Base-by-base conservation (phyloP, 371 early-diverging fungal genomes). In the Zopfochytrium polystomum region DNA sequence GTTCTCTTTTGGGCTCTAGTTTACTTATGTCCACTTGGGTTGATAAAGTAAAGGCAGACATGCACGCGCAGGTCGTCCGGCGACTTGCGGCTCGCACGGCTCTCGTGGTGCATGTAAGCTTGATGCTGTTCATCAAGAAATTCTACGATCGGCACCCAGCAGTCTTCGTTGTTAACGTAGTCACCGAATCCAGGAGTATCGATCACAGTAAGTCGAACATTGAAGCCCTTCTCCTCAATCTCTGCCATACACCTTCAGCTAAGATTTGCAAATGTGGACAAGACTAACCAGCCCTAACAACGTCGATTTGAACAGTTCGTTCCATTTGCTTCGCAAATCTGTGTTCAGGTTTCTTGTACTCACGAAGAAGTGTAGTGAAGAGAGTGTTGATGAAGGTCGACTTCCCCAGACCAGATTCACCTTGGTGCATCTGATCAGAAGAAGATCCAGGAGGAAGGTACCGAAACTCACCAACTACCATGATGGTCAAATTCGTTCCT, bases 51-150 rank as follows among this genome's bases (percentile, higher is more conserved):
- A 34, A 93, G 62, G 66, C 91, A 92, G 47, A 84, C 90, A 75
- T 93, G 91, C 29, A 94, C 89, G 52, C 96, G 84, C 81, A 89
- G 84, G 78, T 94, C 99, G 60, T 90, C 86, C 43, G 86, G 77
- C 45, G 87, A 85, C 55, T 87, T 81, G 58, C 95, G 82, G 62
- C 85, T 81, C 32, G 87, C 84, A 58, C 86, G 83, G 52, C 83
- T 80, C 67, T 93, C 87, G 73, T 91, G 90, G 67, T 87, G 83
- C 85, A 96, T 86, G 66, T 91, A 91, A 53, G 82, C 85, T 67
- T 90, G 92, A 79, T 94, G 93, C 75, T 95, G 96, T 62, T 92
- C 92, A 70, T 96, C 93, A 59, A 98, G 83, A 74, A 94, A 97
- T 59, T 95, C 91, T 38, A 96, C 83, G 60, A 96, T 90, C n/a